phyloP scores from a whole-genome alignment of 176 grass and related monocot genomes.

The Oryza meyeriana region DNA sequence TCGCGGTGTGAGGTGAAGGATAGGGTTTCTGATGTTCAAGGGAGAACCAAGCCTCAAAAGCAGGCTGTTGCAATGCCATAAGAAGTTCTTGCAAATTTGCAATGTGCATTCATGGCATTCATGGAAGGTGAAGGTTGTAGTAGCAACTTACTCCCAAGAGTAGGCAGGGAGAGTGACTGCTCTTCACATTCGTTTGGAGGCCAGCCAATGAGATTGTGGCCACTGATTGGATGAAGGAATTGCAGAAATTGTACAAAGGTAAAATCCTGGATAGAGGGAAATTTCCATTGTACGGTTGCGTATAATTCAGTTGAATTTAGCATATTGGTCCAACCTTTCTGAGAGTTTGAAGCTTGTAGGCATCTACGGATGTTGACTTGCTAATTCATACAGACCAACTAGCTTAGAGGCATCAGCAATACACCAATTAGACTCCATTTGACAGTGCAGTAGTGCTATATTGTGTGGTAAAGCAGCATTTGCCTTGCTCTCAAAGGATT shows the following conservation, averaged over 20 bases:
- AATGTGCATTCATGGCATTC: slow-evolving; percentile 43
- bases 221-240: slow-evolving; percentile 23
- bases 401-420: slow-evolving; percentile 9
- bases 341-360: slow-evolving; percentile 27
- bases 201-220: slow-evolving; percentile 33
- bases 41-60: slow-evolving; percentile 25
- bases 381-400: slow-evolving; percentile 1
- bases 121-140: slow-evolving; percentile 31
- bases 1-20: slow-evolving; percentile 12
- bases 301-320: not conserved
- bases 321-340: not conserved
- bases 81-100: not conserved
- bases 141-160: slow-evolving; percentile 27
- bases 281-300: not conserved
- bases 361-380: slow-evolving; percentile 16
- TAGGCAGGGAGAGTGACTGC: not conserved
- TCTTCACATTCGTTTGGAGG: not conserved
- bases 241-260: not conserved
- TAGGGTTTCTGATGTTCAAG: slow-evolving; percentile 28
- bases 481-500: slow-evolving; percentile 34
- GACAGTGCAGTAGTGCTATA: not conserved
- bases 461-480: slow-evolving; percentile 19
- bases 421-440: slow-evolving; percentile 15
- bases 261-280: not conserved
- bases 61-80: slow-evolving; percentile 44